A percentile compares a stretch with the other conserved stretches of the same genome.
These are phyloP conservation scores for Paecilomyces dactylethromorphus DNA, from an alignment of 2,329 filamentous ascomycete genomes.

Conservation along the genomic window DNA sequence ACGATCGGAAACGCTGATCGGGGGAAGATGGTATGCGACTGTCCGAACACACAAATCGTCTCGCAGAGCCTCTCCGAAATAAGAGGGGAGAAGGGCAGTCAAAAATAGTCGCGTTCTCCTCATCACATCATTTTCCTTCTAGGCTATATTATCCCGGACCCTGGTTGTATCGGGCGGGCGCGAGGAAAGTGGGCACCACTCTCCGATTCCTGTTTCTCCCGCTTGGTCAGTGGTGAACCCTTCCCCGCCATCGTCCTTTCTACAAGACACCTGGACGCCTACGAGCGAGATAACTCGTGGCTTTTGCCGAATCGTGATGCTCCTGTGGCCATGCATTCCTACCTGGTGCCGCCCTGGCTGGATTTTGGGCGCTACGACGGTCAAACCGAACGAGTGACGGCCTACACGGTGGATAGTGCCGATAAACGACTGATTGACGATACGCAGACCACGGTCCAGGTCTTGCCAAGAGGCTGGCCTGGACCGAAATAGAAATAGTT, in stretches of 20 bases:
- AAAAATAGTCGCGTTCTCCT: background rate
- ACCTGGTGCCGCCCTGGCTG: background rate
- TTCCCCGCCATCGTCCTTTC: background rate
- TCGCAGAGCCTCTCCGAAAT: background rate
- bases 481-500: background rate
- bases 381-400: background rate
- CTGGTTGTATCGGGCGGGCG: background rate
- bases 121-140: background rate
- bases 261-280: background rate
- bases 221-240: background rate
- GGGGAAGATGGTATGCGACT: background rate
- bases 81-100: background rate
- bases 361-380: background rate
- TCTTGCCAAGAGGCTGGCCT: background rate
- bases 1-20: background rate
- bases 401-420: background rate
- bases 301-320: background rate
- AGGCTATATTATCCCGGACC: background rate
- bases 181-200: background rate
- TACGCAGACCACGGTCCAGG: background rate
- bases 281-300: background rate
- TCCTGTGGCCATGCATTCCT: background rate
- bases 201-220: background rate
- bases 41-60: background rate
- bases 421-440: background rate